Evolutionary conservation across 768 basidiomycete species (phyloP).

Genomic region (Leucosporidium creatinivorum): DNA sequence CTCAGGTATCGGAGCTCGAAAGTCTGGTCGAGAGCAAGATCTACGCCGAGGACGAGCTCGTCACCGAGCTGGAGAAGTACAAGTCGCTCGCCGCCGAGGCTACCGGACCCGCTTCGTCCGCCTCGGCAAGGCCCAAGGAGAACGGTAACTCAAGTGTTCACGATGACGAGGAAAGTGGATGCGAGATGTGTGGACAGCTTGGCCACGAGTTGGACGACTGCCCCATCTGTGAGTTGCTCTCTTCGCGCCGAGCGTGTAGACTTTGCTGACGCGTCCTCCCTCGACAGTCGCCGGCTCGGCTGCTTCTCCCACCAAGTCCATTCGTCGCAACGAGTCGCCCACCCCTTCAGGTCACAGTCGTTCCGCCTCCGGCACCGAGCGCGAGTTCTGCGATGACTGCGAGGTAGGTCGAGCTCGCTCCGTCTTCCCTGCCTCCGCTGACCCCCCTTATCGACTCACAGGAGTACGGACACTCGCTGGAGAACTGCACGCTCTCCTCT

Average conservation of each 20-base stretch:
- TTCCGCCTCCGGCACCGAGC: conserved; percentile 33
- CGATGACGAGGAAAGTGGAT: conserved; percentile 42
- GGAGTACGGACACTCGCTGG: conserved; percentile 57
- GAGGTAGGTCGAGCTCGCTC: conserved; percentile 50
- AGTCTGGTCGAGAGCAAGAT: conserved; percentile 92
- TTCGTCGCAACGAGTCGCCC: conserved; percentile 5
- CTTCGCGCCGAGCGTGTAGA: no score
- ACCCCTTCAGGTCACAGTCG: no score
- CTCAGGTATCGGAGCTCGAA: conserved; percentile 83
- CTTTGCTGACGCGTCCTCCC: no score
- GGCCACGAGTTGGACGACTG: conserved; percentile 84
- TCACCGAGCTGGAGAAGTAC: conserved; percentile 68
- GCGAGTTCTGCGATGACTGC: conserved; percentile 71
- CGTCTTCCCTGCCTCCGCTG: neutral
- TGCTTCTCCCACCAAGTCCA: conserved; percentile 33
- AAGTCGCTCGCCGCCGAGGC: conserved; percentile 47
- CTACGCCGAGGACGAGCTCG: conserved; percentile 85
- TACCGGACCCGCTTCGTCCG: conserved; percentile 32
- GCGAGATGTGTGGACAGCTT: conserved; percentile 77
- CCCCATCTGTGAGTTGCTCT: conserved; percentile 52
- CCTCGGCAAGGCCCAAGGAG: conserved; percentile 17
- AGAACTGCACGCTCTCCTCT: conserved; percentile 72
- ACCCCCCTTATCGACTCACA: neutral
- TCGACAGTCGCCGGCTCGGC: no score
- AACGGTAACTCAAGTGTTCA: neutral